Conservation (phyloP, 2,329 filamentous ascomycete genomes). For the Cadophora luteo-olivacea region DNA sequence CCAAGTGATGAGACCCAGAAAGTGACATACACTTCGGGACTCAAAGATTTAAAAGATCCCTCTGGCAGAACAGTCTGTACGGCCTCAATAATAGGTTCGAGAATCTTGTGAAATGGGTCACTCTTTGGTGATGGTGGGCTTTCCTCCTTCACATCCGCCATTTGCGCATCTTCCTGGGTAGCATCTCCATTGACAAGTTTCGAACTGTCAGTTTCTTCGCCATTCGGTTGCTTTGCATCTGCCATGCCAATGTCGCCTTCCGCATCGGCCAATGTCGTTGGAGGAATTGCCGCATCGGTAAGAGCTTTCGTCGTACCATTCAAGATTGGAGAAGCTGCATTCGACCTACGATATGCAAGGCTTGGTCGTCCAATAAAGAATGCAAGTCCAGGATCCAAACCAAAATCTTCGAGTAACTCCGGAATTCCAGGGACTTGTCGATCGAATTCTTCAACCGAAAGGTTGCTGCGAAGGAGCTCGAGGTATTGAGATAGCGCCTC, state of each 20-base stretch:
- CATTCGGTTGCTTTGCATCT: not conserved
- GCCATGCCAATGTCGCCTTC: constrained; percentile 60
- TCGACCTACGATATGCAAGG: constrained; percentile 68
- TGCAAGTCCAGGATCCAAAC: constrained; percentile 79
- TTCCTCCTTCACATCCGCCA: constrained; percentile 46
- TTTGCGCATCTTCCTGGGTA: constrained; percentile 47
- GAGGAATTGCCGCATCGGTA: constrained; percentile 14
- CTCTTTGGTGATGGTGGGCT: constrained; percentile 43
- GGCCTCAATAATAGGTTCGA: constrained; percentile 76
- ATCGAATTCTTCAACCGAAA: constrained; percentile 80
- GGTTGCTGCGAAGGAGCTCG: constrained; percentile 83
- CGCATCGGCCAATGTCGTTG: constrained; percentile 48
- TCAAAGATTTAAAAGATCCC: constrained; percentile 73
- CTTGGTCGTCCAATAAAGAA: constrained; percentile 83
- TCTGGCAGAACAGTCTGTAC: constrained; percentile 67
- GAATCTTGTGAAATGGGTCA: constrained; percentile 66
- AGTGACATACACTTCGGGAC: constrained; percentile 81
- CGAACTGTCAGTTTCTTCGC: constrained; percentile 33
- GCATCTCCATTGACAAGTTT: constrained; percentile 2
- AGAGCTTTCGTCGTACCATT: constrained; percentile 36
- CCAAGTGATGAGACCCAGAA: constrained; percentile 92
- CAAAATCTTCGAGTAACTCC: constrained; percentile 77
- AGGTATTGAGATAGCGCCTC: constrained; percentile 86
- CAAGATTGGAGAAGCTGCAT: constrained; percentile 26
- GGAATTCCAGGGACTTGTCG: constrained; percentile 76